A percentile compares a stretch with the other conserved stretches of the same genome.
Conservation (phyloP, 1,284 basidiomycete genomes). For the Heterobasidion irregulare region DNA sequence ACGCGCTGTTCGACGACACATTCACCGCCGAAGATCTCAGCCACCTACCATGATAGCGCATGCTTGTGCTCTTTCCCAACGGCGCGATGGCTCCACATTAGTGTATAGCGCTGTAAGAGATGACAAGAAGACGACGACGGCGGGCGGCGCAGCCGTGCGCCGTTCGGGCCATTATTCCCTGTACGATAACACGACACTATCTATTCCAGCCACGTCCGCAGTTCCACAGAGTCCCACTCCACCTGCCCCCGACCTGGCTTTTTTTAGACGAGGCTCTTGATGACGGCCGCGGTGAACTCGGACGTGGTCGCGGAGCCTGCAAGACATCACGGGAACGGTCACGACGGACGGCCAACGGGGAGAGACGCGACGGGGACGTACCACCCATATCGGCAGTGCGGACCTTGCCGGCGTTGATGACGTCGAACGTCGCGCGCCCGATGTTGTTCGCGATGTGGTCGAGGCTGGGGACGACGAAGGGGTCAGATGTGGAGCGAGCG, state of each 20-base stretch:
- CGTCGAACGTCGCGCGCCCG: conserved; percentile 88
- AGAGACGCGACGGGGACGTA: conserved; percentile 28
- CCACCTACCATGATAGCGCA: conserved; percentile 8
- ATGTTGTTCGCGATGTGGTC: conserved; percentile 95
- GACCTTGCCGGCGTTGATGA: conserved; percentile 85
- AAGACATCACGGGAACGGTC: conserved; percentile 2
- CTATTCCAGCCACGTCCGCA: not conserved
- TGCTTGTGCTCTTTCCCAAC: not conserved
- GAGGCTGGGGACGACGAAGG: conserved; percentile 40
- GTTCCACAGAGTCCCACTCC: too few species aligned
- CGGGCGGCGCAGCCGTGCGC: too few species aligned
- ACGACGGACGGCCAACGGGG: not conserved
- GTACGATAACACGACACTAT: not conserved
- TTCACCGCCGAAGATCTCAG: conserved; percentile 27
- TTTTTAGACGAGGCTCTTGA: conserved; percentile 50
- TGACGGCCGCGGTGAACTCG: conserved; percentile 87
- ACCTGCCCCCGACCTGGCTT: too few species aligned
- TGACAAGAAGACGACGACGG: not conserved
- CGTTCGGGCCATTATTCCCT: not conserved
- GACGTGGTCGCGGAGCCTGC: conserved; percentile 81
- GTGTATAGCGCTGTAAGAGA: conserved; percentile 1
- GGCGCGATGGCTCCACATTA: conserved; percentile 7
- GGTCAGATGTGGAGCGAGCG: not conserved
- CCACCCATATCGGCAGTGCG: conserved; percentile 96
- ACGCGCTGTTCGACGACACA: conserved; percentile 32